These are phyloP conservation scores for Citrus hindsii DNA, from an alignment of 345 rosid genomes.

Conservation along the genomic window DNA sequence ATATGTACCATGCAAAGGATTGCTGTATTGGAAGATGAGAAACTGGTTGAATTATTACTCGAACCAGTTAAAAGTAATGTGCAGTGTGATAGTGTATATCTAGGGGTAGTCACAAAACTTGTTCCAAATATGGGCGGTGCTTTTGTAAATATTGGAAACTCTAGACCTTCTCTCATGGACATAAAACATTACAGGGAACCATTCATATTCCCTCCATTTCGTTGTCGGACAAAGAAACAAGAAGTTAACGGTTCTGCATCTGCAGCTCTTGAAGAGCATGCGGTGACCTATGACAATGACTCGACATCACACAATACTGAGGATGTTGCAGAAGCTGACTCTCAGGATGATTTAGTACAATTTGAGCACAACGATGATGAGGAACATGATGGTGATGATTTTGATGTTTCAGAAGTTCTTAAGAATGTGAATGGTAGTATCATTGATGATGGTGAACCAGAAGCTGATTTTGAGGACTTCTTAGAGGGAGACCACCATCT, in stretches of 20 bases:
- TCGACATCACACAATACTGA: conserved; percentile 35
- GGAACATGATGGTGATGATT: conserved; percentile 71
- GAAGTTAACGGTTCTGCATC: conserved; percentile 36
- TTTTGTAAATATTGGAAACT: conserved; percentile 84
- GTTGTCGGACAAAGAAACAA: conserved; percentile 43
- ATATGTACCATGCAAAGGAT: conserved; percentile 93
- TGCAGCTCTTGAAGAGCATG: conserved; percentile 33
- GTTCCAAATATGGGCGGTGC: conserved; percentile 99
- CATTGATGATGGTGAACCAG: conserved; percentile 46
- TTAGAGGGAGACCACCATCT: conserved; percentile 43
- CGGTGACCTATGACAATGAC: conserved; percentile 30
- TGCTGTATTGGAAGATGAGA: conserved; percentile 85
- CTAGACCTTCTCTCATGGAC: conserved; percentile 87
- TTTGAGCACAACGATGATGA: conserved; percentile 44
- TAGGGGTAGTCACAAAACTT: conserved; percentile 77
- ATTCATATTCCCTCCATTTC: conserved; percentile 83
- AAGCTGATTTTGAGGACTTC: conserved; percentile 38
- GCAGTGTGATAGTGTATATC: conserved; percentile 88
- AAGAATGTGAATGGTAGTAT: conserved; percentile 54
- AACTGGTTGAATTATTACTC: conserved; percentile 82
- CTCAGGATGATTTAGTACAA: conserved; percentile 33
- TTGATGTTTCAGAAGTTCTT: conserved; percentile 52
- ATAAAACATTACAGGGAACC: conserved; percentile 77
- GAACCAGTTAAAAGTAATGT: conserved; percentile 92
- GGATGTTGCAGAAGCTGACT: conserved; percentile 50